Base-by-base conservation (phyloP, 208 protist genomes). In the Blastocrithidia nonstop region DNA sequence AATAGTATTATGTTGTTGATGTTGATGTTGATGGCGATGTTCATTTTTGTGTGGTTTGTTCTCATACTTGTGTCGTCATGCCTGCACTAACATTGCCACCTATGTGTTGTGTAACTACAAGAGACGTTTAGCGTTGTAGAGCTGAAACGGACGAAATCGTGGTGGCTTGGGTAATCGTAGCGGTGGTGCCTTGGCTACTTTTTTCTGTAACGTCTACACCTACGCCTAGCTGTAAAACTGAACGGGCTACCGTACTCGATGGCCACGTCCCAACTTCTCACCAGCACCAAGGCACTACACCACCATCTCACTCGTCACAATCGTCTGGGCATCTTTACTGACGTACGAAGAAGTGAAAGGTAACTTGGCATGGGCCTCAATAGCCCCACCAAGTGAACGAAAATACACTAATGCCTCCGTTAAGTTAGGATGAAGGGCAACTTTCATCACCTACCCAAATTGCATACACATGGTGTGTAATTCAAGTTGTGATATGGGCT, bases 301-400 rank as follows among this genome's bases (percentile, higher is more conserved):
- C 19, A 92, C 77, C 71, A 94, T 77, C 23, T 88, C 79, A 9
- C 50, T 75, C 17, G 72, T 65, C 24, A 94, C 80, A 13, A 94
- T 64, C 29, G 62, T 82, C 48, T 78, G 65, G 25, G 63, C 54
- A 16, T 88, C 75, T 9, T 62, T 53, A 8, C 59, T 63, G 27
- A 67, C 76, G 31, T 77, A 89, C 7, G 51, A 46, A 23, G 68
- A 71, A 26, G 66, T 58, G 50, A 81, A 83, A 3, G 76, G 74
- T 19, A 90, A 52, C 20, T 62, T 66, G 36, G 66, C 51, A 45
- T 88, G 80, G 1, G 83, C 82, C 55, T 86, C 77, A 24, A 91
- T 76, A 0, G 87, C 83, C 17, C 79, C 80, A 46, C 54, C 62
- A 0, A 61, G 68, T 27, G 68, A 73, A 25, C 80, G 78, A 42